Base-by-base conservation (phyloP, 805 yeast species). In the Yueomyces sinensis region DNA sequence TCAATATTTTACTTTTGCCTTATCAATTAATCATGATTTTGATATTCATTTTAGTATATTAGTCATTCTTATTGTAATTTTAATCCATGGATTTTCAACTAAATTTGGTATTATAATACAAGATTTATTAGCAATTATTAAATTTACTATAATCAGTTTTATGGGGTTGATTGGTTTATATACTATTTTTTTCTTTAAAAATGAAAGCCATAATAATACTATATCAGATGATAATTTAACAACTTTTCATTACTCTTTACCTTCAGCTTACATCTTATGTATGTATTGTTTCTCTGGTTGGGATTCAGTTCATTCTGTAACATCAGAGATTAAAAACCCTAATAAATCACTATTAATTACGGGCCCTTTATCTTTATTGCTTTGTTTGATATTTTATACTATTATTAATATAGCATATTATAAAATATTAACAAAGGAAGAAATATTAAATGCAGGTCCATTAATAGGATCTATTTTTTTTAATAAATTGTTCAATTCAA, bases 251-350 rank as follows among this genome's bases (percentile, higher is more conserved):
- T 7, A 20, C 11, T 11, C 15, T 11, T 11, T 25, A 11, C 58
- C 68, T 1, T 54, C 68, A 1, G 77, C 78, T 0, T 62, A 74
- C 18, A 63, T 74, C 17, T 71, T 70, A 43, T 74, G 78, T 2
- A 62, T 70, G 37, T 76, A 72, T 56, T 69, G 77, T 4, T 72
- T 66, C 41, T 63, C 70, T 4, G 83, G 83, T 3, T 76, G 82
- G 81, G 71, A 66, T 41, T 55, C 69, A 6, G 74, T 74, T 7
- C 80, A 74, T 45, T 65, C 74, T 0, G 76, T 72, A 11, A 61
- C 76, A 3, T 71, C 74, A 32, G 83, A 76, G 45, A 68, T 76
- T 27, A 66, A 68, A 38, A 68, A 75, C 39, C 82, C 82, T 1
- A 59, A 61, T 0, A 54, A 69, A 23, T 74, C 81, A 1, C 59